These are phyloP conservation scores for Angomonas ambiguus DNA, from an alignment of 208 protist species.

Conservation along the genomic window DNA sequence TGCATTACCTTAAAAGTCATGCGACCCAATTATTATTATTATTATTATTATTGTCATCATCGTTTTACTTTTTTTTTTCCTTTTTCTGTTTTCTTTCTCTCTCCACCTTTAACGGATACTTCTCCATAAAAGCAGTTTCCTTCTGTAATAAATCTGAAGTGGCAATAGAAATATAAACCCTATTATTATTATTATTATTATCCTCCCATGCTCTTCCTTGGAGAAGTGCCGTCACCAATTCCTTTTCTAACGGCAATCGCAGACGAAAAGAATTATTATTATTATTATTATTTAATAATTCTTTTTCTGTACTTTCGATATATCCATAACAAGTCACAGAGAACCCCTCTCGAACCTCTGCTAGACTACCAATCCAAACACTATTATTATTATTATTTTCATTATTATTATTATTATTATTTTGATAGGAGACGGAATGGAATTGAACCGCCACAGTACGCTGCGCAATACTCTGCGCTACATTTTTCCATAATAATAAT, in stretches of 20 bases:
- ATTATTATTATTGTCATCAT: no score
- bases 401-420: conserved; percentile 5
- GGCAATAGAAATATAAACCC: conserved; percentile 46
- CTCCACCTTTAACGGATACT: conserved; percentile 9
- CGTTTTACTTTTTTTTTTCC: not conserved
- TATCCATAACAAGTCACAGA: conserved; percentile 67
- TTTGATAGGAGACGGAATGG: conserved; percentile 6
- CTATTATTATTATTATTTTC: not conserved
- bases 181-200: not conserved
- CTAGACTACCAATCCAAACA: conserved; percentile 31
- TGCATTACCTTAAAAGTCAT: no score
- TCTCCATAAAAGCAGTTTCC: conserved; percentile 57
- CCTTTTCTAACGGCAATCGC: not conserved
- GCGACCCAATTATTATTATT: not conserved
- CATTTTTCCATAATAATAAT: conserved; percentile 22
- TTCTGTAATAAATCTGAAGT: conserved; percentile 37
- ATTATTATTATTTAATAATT: conserved; percentile 19
- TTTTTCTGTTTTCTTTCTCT: not conserved
- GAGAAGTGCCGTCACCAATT: not conserved
- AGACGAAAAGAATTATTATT: not conserved
- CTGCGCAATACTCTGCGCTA: conserved; percentile 64
- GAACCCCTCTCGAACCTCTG: conserved; percentile 44
- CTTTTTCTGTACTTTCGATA: conserved; percentile 68
- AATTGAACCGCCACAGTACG: conserved; percentile 66
- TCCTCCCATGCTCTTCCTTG: not conserved